Evolutionary conservation across 176 grass and related monocot genomes (phyloP), one percentile per base, ranked within the genome.

Genomic region (Areca catechu): DNA sequence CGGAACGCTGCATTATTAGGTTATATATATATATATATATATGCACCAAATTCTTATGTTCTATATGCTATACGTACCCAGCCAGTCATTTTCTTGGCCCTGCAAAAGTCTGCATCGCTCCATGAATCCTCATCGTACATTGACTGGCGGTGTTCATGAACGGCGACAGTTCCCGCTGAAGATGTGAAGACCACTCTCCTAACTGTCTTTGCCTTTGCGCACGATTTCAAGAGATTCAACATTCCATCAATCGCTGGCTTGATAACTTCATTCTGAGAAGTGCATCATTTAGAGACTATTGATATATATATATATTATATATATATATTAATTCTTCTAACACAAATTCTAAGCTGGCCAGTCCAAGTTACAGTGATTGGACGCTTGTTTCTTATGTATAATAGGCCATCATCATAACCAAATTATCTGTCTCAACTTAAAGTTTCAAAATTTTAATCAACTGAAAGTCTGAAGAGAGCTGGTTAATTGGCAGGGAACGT

Each of bases 101-200:
- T 54, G 1, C 71, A 67, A 51, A 68, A 82, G 1, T 76, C 72
- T n/a, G 71, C 16, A 61, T 82, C 65, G 16, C 65, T 76, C 72
- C 79, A 76, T 0, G 66, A 76, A 0, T 51, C 22, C 17, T 82
- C 79, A 22, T 82, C 73, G 7, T 67, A 63, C 16, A 49, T 14
- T 10, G 18, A 23, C 16, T 19, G 27, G 6, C 49, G 21, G 20
- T 60, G 30, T 25, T 60, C 71, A 5, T 54, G 61, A 3, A 21
- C 15, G 5, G 24, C 30, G 4, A 77, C 49, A 1, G 19, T 65
- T 5, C 63, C 60, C 0, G 5, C 49, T 19, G 79, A 82, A 0
- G 79, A 77, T 3, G 73, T 82, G 28, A 82, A 75, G 43, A 82
- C 17, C 12, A 67, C 60, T 4, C 79, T 62, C 50, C 22, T 77